Percentiles rank a stretch among this genome's conserved stretches.
Evolutionary conservation across 306 rosid genomes (phyloP).

Genomic region (Acacia crassicarpa): DNA sequence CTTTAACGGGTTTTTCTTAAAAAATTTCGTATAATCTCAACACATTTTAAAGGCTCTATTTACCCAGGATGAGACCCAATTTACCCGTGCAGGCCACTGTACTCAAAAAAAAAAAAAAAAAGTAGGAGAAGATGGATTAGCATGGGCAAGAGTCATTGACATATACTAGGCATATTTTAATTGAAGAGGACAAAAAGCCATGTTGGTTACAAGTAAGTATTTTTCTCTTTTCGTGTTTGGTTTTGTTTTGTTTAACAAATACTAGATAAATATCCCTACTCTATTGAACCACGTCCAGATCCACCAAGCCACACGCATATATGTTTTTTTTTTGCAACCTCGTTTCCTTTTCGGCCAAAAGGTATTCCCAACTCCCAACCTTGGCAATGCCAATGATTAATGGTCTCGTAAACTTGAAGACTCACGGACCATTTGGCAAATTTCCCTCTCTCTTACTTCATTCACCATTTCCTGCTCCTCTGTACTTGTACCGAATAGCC

Average conservation of each 20-base stretch:
- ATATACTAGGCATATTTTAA: not conserved
- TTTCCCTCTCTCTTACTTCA: not conserved
- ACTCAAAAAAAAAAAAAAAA: not conserved
- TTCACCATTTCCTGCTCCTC: conserved; percentile 36
- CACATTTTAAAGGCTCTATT: not conserved
- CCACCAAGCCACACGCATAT: not conserved
- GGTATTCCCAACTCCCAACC: not conserved
- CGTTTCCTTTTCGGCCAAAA: not conserved
- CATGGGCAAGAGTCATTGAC: not conserved
- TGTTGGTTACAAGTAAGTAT: not conserved
- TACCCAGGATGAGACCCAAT: not conserved
- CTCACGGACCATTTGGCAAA: not conserved
- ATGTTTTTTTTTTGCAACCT: not conserved
- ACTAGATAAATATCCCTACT: not conserved
- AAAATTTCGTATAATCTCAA: not conserved
- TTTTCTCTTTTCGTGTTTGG: too few relatives aligned
- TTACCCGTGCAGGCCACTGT: not conserved
- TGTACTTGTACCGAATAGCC: conserved; percentile 73
- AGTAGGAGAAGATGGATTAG: not conserved
- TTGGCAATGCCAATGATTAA: not conserved
- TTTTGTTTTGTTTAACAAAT: not conserved
- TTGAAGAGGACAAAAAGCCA: conserved; percentile 1
- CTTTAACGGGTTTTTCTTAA: too few relatives aligned
- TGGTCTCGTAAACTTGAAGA: not conserved
- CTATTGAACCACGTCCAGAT: not conserved